These are phyloP conservation scores for Chaetothyriales sp. DNA, from an alignment of 2,329 filamentous ascomycete species.

Conservation along the genomic window DNA sequence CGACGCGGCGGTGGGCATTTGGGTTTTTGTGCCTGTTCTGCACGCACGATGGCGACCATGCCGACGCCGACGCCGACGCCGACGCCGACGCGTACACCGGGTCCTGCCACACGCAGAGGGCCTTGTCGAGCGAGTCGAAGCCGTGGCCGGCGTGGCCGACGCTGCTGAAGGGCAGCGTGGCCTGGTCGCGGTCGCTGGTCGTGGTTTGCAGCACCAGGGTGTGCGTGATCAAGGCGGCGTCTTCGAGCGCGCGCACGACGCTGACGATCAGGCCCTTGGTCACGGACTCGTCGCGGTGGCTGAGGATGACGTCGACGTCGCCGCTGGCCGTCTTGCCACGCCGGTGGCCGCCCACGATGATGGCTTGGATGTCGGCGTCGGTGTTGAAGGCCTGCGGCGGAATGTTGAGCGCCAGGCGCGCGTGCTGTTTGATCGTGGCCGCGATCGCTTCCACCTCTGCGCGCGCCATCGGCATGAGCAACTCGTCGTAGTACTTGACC, in stretches of 20 bases:
- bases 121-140: slow-evolving; percentile 85
- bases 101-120: slow-evolving; percentile 82
- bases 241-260: slow-evolving; percentile 59
- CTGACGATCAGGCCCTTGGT: slow-evolving; percentile 59
- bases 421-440: slow-evolving; percentile 49
- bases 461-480: slow-evolving; percentile 57
- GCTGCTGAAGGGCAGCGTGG: slow-evolving; percentile 42
- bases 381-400: slow-evolving; percentile 16
- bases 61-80: slow-evolving; percentile 11
- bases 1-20: slow-evolving; percentile 69
- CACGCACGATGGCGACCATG: too few relatives aligned
- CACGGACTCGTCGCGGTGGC: slow-evolving; percentile 55
- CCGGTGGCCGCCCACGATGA: slow-evolving; percentile 68
- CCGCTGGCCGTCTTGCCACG: slow-evolving; percentile 60
- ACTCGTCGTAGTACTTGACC: slow-evolving; percentile 84
- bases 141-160: slow-evolving; percentile 40
- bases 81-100: slow-evolving; percentile 31
- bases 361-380: slow-evolving; percentile 39
- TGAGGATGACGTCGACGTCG: slow-evolving; percentile 77
- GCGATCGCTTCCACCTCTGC: slow-evolving; percentile 60
- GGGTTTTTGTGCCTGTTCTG: too few relatives aligned
- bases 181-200: slow-evolving; percentile 60
- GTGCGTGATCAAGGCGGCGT: slow-evolving; percentile 61
- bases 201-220: slow-evolving; percentile 57
- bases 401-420: slow-evolving; percentile 23